Percentiles rank a stretch among this genome's conserved stretches.
phyloP scores from a whole-genome alignment of 176 grass and related monocot genomes.

The Oryza meridionalis region DNA sequence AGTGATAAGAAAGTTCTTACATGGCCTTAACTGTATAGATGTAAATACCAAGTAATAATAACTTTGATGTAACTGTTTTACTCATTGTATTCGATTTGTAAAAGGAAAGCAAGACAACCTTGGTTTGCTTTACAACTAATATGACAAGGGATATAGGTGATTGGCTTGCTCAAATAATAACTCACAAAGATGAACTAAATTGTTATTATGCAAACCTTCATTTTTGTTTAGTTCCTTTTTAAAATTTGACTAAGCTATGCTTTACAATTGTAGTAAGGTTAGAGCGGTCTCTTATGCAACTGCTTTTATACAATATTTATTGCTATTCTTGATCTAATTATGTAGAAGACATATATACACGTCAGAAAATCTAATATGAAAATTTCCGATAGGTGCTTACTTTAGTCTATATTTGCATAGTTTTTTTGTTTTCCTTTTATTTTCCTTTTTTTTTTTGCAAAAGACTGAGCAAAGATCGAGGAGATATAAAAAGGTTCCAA shows the following conservation, averaged over 20 bases:
- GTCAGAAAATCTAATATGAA: neutral
- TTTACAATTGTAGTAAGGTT: neutral
- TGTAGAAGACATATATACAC: neutral
- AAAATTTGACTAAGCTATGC: no score
- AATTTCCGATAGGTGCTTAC: neutral
- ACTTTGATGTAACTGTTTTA: neutral
- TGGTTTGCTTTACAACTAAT: constrained; percentile 1
- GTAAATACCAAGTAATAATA: neutral
- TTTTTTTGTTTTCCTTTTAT: neutral
- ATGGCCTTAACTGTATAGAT: neutral
- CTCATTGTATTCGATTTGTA: constrained; percentile 17
- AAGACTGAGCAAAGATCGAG: neutral
- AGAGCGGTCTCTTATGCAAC: neutral
- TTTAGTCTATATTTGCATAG: neutral
- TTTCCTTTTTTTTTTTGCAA: no score
- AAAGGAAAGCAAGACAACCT: constrained; percentile 2
- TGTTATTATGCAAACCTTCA: neutral
- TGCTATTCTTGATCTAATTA: neutral
- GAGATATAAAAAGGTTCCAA: neutral
- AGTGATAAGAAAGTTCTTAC: constrained; percentile 1
- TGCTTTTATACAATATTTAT: neutral
- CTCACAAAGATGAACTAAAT: neutral
- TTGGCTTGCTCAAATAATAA: neutral
- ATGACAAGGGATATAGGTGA: neutral
- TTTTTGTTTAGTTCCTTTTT: neutral